Percentiles rank a stretch among this genome's conserved stretches.
Conservation (phyloP, 345 rosid species). For the Conringia planisiliqua region DNA sequence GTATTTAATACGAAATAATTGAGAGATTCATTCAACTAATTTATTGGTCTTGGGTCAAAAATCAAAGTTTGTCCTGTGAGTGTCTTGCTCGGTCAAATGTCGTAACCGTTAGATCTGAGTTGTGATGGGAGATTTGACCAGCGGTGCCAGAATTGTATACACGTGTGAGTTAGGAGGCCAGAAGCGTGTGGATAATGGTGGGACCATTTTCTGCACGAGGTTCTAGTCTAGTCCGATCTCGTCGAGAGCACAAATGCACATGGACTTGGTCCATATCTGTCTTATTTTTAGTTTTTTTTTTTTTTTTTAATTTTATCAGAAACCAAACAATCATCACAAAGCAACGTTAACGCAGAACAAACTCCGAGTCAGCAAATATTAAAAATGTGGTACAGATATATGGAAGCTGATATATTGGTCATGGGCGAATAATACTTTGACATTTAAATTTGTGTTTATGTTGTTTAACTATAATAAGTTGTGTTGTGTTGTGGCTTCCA, state of each 20-base stretch:
- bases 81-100: conserved; percentile 12
- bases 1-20: neutral
- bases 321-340: conserved; percentile 17
- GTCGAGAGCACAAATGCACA: conserved; percentile 23
- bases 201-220: conserved; percentile 27
- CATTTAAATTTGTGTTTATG: neutral
- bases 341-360: conserved; percentile 1
- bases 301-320: neutral
- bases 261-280: conserved; percentile 28
- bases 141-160: conserved; percentile 8
- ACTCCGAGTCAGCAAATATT: conserved; percentile 9
- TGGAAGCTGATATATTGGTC: neutral
- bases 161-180: conserved; percentile 29
- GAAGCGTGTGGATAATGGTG: conserved; percentile 23
- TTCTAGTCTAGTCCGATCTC: conserved; percentile 2
- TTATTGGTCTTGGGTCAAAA: conserved; percentile 43
- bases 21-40: conserved; percentile 17
- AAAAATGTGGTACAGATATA: neutral
- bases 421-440: neutral
- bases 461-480: neutral
- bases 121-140: conserved; percentile 18
- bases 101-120: conserved; percentile 28
- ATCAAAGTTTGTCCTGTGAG: conserved; percentile 12
- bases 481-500: conserved; percentile 33
- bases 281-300: neutral